phyloP scores from a whole-genome alignment of 495 filamentous ascomycete species.

The Penicillium simplicissimum region DNA sequence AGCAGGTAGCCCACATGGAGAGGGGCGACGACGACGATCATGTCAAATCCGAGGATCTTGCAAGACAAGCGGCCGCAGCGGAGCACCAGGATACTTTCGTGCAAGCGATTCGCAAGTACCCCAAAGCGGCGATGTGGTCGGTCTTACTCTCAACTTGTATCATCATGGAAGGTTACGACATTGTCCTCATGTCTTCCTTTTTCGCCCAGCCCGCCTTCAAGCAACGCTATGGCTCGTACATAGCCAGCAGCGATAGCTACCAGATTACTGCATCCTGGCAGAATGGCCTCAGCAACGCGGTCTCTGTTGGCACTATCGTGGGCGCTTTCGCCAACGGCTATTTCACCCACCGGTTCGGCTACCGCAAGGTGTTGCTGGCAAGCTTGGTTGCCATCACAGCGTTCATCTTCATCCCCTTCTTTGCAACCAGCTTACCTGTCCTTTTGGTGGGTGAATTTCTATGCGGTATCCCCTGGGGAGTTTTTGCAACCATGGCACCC shows the following conservation, averaged over 20 bases:
- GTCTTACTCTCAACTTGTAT: conserved; percentile 1
- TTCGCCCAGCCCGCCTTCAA: conserved; percentile 3
- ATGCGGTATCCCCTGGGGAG: conserved; percentile 4
- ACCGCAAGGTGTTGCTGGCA: conserved; percentile 58
- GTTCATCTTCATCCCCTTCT: conserved; percentile 69
- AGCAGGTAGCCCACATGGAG: neutral
- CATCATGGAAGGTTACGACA: conserved; percentile 4
- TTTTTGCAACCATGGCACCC: conserved; percentile 11
- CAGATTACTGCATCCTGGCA: conserved; percentile 67
- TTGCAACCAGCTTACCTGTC: conserved; percentile 63
- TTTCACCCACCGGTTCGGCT: conserved; percentile 44
- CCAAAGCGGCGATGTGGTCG: conserved; percentile 3
- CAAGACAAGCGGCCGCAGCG: neutral
- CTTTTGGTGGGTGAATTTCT: conserved; percentile 58
- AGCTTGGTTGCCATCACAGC: conserved; percentile 51
- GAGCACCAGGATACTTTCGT: neutral
- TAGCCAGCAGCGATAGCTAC: conserved; percentile 39
- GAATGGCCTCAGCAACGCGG: conserved; percentile 61
- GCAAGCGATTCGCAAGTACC: conserved; percentile 2
- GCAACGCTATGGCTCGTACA: neutral
- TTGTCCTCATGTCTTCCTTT: conserved; percentile 4
- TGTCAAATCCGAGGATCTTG: conserved; percentile 3
- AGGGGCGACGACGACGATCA: neutral
- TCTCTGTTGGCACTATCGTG: conserved; percentile 30
- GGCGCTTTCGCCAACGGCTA: conserved; percentile 46